phyloP scores from a whole-genome alignment of 2,329 filamentous ascomycete species.

The Cercospora sp. region DNA sequence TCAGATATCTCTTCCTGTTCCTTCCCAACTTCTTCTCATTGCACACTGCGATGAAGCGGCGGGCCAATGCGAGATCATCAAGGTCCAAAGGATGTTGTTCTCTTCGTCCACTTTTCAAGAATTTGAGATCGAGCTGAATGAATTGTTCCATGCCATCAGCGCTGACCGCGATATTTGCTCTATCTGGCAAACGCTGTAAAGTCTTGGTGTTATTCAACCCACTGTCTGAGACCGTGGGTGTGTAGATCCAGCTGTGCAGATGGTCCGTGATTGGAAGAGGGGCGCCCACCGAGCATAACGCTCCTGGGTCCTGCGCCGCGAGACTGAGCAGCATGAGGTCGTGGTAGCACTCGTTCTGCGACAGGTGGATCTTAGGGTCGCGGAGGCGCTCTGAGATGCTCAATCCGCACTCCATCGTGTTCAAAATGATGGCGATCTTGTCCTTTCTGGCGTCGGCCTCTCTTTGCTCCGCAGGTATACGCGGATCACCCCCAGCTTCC shows the following conservation, averaged over 20 bases:
- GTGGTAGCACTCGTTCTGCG: conserved; percentile 45
- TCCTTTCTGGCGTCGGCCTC: conserved; percentile 47
- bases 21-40: conserved; percentile 32
- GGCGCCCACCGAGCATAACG: conserved; percentile 42
- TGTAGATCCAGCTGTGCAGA: conserved; percentile 33
- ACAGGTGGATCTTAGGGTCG: conserved; percentile 27
- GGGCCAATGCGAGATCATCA: conserved; percentile 35
- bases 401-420: conserved; percentile 43
- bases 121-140: conserved; percentile 44
- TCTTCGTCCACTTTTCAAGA: conserved; percentile 37
- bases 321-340: conserved; percentile 44
- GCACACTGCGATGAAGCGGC: conserved; percentile 40
- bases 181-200: conserved; percentile 30
- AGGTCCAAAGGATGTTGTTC: conserved; percentile 25
- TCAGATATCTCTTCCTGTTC: conserved; percentile 38
- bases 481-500: conserved; percentile 46
- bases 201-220: conserved; percentile 40
- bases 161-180: conserved; percentile 26
- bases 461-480: conserved; percentile 43
- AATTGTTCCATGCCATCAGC: conserved; percentile 42
- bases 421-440: conserved; percentile 46
- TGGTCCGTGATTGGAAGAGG: conserved; percentile 31
- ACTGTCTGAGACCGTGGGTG: conserved; percentile 38
- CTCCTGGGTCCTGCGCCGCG: conserved; percentile 44
- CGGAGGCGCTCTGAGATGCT: conserved; percentile 36